Conservation (phyloP, 2,329 filamentous ascomycete species). For the Acarospora socialis region DNA sequence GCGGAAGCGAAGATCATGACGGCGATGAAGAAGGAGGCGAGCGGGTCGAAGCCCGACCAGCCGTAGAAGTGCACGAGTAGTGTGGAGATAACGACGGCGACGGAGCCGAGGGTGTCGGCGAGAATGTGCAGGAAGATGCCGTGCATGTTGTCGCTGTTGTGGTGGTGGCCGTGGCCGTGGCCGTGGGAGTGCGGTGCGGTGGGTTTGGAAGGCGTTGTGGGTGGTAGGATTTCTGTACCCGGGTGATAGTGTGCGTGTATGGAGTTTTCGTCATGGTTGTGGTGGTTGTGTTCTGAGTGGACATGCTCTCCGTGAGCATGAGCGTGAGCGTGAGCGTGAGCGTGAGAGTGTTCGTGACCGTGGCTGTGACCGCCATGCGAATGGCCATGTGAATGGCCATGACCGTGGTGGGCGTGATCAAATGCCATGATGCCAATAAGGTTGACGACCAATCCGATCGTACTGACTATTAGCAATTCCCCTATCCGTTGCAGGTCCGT, state of each 20-base stretch:
- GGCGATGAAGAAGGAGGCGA: conserved; percentile 88
- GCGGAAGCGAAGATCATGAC: conserved; percentile 87
- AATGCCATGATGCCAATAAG: conserved; percentile 84
- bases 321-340: conserved; percentile 15
- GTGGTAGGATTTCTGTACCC: not conserved
- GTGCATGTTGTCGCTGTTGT: conserved; percentile 94
- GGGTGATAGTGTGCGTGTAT: not conserved
- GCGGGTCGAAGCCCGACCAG: conserved; percentile 88
- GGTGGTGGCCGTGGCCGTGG: conserved; percentile 35
- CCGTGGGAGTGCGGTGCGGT: conserved; percentile 15
- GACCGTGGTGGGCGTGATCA: conserved; percentile 51
- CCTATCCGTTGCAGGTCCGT: conserved; percentile 69
- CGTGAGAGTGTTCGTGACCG: conserved; percentile 21
- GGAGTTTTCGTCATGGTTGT: conserved; percentile 13
- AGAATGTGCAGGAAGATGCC: conserved; percentile 94
- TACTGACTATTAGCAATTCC: conserved; percentile 80
- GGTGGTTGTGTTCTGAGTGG: conserved; percentile 19
- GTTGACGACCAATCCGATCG: conserved; percentile 76
- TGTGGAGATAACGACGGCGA: conserved; percentile 87
- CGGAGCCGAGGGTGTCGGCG: conserved; percentile 85
- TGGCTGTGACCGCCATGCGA: conserved; percentile 29
- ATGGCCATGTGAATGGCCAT: conserved; percentile 37
- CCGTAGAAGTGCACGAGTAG: conserved; percentile 72
- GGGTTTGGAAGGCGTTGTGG: not conserved
- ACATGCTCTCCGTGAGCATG: conserved; percentile 17